These are phyloP conservation scores for Mycosphaerelloides madeirae DNA, from an alignment of 2,329 filamentous ascomycete genomes.

Conservation along the genomic window DNA sequence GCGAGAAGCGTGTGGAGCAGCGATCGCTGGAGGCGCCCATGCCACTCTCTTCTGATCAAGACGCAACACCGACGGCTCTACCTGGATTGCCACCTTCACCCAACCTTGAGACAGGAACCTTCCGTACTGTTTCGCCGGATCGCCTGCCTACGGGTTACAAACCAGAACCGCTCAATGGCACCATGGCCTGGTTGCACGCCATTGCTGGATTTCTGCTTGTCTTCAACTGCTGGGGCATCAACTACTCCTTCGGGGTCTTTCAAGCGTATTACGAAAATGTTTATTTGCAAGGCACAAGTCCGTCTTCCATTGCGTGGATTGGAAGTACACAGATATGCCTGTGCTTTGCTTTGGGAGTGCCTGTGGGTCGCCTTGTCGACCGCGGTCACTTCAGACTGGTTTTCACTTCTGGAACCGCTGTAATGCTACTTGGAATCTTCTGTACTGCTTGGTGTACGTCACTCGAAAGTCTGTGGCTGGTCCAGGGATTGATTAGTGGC, in stretches of 20 bases:
- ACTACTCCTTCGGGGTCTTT: slow-evolving; percentile 31
- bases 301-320: slow-evolving; percentile 33
- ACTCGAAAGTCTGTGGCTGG: slow-evolving; percentile 27
- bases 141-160: background rate
- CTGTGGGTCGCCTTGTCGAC: slow-evolving; percentile 30
- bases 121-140: background rate
- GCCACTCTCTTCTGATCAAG: too few relatives aligned
- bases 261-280: slow-evolving; percentile 30
- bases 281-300: slow-evolving; percentile 15
- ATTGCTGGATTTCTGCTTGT: slow-evolving; percentile 20
- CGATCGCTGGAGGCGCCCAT: too few relatives aligned
- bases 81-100: too few relatives aligned
- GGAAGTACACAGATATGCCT: slow-evolving; percentile 34
- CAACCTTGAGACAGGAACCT: too few relatives aligned
- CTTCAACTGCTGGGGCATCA: slow-evolving; percentile 31
- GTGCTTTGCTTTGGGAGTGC: slow-evolving; percentile 32
- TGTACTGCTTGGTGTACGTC: slow-evolving; percentile 21
- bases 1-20: too few relatives aligned
- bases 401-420: slow-evolving; percentile 28
- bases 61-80: too few relatives aligned
- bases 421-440: slow-evolving; percentile 28
- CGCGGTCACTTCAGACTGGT: slow-evolving; percentile 29
- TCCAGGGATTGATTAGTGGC: slow-evolving; percentile 34
- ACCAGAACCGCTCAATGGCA: slow-evolving; percentile 19
- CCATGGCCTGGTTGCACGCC: slow-evolving; percentile 24